These are phyloP conservation scores for Penstemon davidsonii DNA, from an alignment of 257 asterid genomes.

Conservation along the genomic window DNA sequence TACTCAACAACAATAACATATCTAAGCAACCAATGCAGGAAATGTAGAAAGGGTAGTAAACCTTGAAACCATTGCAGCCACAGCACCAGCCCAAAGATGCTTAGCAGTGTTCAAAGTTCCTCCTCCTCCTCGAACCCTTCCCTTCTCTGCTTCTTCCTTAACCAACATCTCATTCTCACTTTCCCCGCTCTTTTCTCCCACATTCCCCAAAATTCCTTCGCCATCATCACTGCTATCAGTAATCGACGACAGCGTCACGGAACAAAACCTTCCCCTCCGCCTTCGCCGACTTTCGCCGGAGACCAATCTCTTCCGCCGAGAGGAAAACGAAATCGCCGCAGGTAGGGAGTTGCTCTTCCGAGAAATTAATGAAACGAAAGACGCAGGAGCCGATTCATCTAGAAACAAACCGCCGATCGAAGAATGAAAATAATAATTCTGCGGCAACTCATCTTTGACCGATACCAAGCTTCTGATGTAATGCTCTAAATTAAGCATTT, in stretches of 20 bases:
- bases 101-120: slow-evolving; percentile 77
- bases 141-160: slow-evolving; percentile 37
- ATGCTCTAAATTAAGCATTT: slow-evolving; percentile 53
- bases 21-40: neutral
- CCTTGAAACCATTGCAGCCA: slow-evolving; percentile 86
- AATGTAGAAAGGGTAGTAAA: slow-evolving; percentile 7
- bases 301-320: slow-evolving; percentile 40
- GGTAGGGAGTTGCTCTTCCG: slow-evolving; percentile 29
- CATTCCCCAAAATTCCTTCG: slow-evolving; percentile 53
- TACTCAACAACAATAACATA: neutral
- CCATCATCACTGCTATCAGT: slow-evolving; percentile 43
- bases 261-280: slow-evolving; percentile 48
- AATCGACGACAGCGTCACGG: slow-evolving; percentile 63
- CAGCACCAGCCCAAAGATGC: slow-evolving; percentile 99
- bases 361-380: slow-evolving; percentile 54
- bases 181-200: slow-evolving; percentile 40
- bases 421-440: slow-evolving; percentile 21
- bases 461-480: slow-evolving; percentile 35
- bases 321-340: slow-evolving; percentile 36
- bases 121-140: slow-evolving; percentile 38
- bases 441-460: slow-evolving; percentile 33
- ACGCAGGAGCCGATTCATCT: slow-evolving; percentile 58
- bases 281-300: slow-evolving; percentile 28
- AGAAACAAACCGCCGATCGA: slow-evolving; percentile 69
- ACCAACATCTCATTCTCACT: slow-evolving; percentile 37